Evolutionary conservation across 306 rosid genomes (phyloP).

Genomic region (Castanea sativa): DNA sequence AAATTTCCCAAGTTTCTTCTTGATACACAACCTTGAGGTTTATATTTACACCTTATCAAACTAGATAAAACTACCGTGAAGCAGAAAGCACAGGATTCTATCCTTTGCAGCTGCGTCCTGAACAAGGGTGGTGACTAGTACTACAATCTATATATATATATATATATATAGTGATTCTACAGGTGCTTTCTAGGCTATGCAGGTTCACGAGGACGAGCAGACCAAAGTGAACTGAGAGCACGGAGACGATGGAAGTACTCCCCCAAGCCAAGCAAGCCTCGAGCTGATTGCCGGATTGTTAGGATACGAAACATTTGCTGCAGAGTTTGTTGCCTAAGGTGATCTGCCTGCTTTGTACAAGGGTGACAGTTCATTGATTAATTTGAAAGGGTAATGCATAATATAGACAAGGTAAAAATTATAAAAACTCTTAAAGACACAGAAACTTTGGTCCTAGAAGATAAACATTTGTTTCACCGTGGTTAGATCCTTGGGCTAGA

Average conservation of each 20-base stretch:
- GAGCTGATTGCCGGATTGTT: constrained; percentile 59
- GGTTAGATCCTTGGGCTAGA: not conserved
- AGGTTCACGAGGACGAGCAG: constrained; percentile 48
- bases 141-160: not conserved
- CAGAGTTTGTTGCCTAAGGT: constrained; percentile 73
- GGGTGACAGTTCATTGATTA: constrained; percentile 12
- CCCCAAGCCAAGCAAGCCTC: constrained; percentile 68
- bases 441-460: not conserved
- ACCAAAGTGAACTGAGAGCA: constrained; percentile 72
- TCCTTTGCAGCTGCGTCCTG: not conserved
- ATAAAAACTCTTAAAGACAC: no score
- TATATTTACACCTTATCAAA: constrained; percentile 1
- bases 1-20: constrained; percentile 2
- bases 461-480: not conserved
- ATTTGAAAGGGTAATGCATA: constrained; percentile 1
- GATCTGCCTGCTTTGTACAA: constrained; percentile 70
- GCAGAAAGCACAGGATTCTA: not conserved
- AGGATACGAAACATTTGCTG: constrained; percentile 59
- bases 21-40: not conserved
- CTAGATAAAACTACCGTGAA: constrained; percentile 1
- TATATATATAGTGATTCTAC: not conserved
- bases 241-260: constrained; percentile 77
- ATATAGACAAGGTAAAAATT: not conserved
- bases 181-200: not conserved
- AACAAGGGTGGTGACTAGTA: not conserved